A percentile compares a stretch with the other conserved stretches of the same genome.
Evolutionary conservation across 768 basidiomycete species (phyloP).

Genomic region (Suillus clintonianus): DNA sequence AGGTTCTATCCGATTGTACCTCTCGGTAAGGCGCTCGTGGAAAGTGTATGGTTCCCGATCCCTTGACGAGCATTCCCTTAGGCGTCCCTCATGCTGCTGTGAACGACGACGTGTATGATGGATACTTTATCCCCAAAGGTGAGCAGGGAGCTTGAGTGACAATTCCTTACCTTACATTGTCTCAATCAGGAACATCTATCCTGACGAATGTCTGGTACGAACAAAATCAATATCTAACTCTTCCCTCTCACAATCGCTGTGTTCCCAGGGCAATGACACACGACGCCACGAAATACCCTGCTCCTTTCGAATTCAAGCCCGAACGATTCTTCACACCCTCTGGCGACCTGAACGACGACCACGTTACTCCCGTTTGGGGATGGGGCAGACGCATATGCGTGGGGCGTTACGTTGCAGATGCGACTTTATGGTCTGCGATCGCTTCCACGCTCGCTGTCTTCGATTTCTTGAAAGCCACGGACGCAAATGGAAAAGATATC

Average conservation of each 20-base stretch:
- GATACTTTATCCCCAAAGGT: slow-evolving; percentile 11
- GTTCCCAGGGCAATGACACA: slow-evolving; percentile 38
- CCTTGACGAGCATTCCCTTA: not conserved
- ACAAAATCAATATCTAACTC: no score
- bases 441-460: slow-evolving; percentile 39
- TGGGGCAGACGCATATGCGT: slow-evolving; percentile 34
- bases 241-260: not conserved
- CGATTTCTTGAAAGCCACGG: slow-evolving; percentile 37
- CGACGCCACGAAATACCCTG: slow-evolving; percentile 34
- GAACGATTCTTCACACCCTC: slow-evolving; percentile 31
- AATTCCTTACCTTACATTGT: not conserved
- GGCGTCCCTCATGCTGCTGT: slow-evolving; percentile 8
- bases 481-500: slow-evolving; percentile 33
- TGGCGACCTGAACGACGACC: slow-evolving; percentile 3
- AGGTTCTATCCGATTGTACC: slow-evolving; percentile 26
- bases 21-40: slow-evolving; percentile 16
- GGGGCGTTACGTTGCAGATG: slow-evolving; percentile 37
- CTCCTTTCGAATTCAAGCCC: slow-evolving; percentile 34
- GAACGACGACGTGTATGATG: slow-evolving; percentile 11
- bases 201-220: slow-evolving; percentile 8
- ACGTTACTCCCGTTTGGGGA: slow-evolving; percentile 2
- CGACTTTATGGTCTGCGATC: slow-evolving; percentile 39
- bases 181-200: slow-evolving; percentile 3
- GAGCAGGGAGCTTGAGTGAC: not conserved
- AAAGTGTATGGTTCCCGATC: not conserved